Evolutionary conservation across 192 early-diverging fungal genomes (phyloP), one percentile per base, ranked within the genome.

Genomic region (Coemansia biformis): DNA sequence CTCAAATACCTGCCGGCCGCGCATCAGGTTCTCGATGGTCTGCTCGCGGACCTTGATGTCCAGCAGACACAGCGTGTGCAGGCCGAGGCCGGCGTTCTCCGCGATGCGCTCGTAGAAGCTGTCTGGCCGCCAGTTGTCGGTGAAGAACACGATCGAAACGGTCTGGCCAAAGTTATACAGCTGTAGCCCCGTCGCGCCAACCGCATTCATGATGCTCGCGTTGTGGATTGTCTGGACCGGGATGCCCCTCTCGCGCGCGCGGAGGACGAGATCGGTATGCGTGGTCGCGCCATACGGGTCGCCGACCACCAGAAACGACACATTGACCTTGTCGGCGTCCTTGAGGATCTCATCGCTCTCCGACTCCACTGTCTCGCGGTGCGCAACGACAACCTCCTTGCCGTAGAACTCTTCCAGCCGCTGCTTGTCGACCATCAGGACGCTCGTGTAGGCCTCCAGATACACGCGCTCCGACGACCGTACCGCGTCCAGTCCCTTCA

Each of bases 21-120:
- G 82, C 29, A 92, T 91, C 82, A 99, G 79, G 69, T 96, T 97
- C 72, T 98, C 95, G 32, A 90, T 78, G 41, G 81, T 84, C 67
- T 96, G 95, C 76, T 98, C 95, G 63, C 95, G 93, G 26, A 98
- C 95, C 74, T 98, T 98, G 78, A 98, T 98, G 72, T 98, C 93
- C 41, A 96, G 79, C 50, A 99, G 66, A 59, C 91, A 93, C 39
- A 99, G 79, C 4, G 96, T 99, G 52, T 99, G 96, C 48, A 99
- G 66, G 22, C 87, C 91, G 43, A 90, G 69, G 42, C 66, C 57
- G 17, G 82, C 55, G 75, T 99, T 99, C 46, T 87, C 81, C 55
- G 87, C 85, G 61, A 99, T 83, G 48, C 90, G 85, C 49, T 89
- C 87, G 76, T 96, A 97, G 66, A 92, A 99, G 52, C 87, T 90